Evolutionary conservation across 768 basidiomycete genomes (phyloP), one percentile per base, ranked within the genome.

Genomic region (Tylopilus subfusipes): DNA sequence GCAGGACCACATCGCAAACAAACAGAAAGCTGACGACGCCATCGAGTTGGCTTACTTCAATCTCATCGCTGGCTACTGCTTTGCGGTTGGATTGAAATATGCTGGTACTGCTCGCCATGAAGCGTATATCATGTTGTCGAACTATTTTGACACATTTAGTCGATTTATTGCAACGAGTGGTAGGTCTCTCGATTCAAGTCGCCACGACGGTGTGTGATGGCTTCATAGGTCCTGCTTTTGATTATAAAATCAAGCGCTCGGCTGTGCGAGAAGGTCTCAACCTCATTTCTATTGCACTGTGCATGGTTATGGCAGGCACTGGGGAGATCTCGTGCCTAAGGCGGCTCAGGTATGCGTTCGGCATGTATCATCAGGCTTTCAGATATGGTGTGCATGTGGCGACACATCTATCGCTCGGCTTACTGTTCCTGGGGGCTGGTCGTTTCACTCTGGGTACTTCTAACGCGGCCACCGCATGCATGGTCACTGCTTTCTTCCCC

Each of bases 241-340:
- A 97, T 65, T 85, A 88, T 55, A 88, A 87, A 63, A 93, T 98
- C 67, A 88, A 89, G 63, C 85, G 94, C 2, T 85, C 88, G 7
- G 88, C 93, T 4, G 82, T 95, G 22, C 81, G 94, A 13, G 91
- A 93, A 62, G 92, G 91, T 4, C 76, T 98, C 33, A 95, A 90
- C 64, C 74, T 95, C 38, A 88, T 98, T 51, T 88, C 91, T 0
- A 78, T 97, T 33, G 78, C 94, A 1, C 73, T 97, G 30, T 85
- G 90, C 65, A 88, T 96, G 81, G 88, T 98, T 40, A 96, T 98
- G 92, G 93, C 96, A 2, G 97, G 97, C 11, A 96, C 94, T 0
- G 97, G 97, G 4, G 94, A 98, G 69, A 82, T 98, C 47, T 88
- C 87, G 52, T 92, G 90, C 60, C 76, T 98, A 18, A 83, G 92